These are phyloP conservation scores for Gossypium thurberi DNA, from an alignment of 345 rosid species.

Conservation along the genomic window DNA sequence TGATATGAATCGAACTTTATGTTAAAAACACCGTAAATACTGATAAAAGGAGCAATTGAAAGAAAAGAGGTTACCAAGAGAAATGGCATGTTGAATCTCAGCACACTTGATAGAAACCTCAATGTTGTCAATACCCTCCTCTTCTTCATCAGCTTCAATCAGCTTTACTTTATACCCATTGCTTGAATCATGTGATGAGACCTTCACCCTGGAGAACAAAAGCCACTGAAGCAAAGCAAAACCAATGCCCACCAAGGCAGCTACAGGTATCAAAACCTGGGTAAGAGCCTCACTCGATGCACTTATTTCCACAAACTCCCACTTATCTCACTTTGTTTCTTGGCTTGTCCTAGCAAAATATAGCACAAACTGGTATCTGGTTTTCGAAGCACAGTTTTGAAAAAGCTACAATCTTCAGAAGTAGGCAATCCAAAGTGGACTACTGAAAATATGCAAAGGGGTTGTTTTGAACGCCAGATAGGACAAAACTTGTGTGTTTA, in stretches of 20 bases:
- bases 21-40: not conserved
- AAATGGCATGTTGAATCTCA: slow-evolving; percentile 64
- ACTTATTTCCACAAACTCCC: slow-evolving; percentile 27
- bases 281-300: slow-evolving; percentile 38
- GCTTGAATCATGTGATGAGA: slow-evolving; percentile 26
- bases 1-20: not conserved
- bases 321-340: not conserved
- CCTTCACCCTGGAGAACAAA: slow-evolving; percentile 48
- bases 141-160: slow-evolving; percentile 46
- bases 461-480: slow-evolving; percentile 42
- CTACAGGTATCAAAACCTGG: slow-evolving; percentile 45
- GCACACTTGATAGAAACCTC: slow-evolving; percentile 55
- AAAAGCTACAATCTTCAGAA: not conserved
- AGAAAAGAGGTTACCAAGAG: slow-evolving; percentile 37
- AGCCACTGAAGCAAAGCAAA: slow-evolving; percentile 68
- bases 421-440: slow-evolving; percentile 14
- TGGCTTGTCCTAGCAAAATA: slow-evolving; percentile 1
- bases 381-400: not conserved
- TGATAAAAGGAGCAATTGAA: too few species aligned
- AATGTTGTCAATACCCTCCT: slow-evolving; percentile 36
- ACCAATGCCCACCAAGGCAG: slow-evolving; percentile 48
- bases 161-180: slow-evolving; percentile 32
- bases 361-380: not conserved
- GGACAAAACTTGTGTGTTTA: slow-evolving; percentile 4
- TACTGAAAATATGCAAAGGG: slow-evolving; percentile 19